Evolutionary conservation across 208 protist genomes (phyloP), one percentile per base, ranked within the genome.

Genomic region (Wallacemonas sp.): DNA sequence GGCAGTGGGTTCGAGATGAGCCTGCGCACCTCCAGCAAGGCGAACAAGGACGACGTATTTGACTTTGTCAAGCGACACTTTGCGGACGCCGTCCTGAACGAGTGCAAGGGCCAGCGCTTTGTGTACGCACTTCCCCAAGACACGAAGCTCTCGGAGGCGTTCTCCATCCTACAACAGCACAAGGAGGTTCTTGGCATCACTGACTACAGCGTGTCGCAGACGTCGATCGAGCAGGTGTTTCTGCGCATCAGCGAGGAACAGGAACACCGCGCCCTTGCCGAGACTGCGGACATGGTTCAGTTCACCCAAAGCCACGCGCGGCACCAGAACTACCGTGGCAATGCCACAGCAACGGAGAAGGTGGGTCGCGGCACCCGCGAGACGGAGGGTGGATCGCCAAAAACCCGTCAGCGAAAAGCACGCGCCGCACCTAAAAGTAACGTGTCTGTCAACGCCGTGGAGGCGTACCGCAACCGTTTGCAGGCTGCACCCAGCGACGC

Each of bases 121-220:
- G 71, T 73, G 4, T 79, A 78, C 48, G 58, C 64, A 1, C 52
- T 85, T 1, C 65, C 69, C 3, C 46, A 73, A 44, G 48, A 60
- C 39, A 69, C 63, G 1, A 32, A 29, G 19, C 72, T 80, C 15
- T 76, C 71, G 3, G 64, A 76, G 24, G 38, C 73, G 17, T 86
- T 82, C 55, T 15, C 68, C 33, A 54, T 50, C 19, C 44, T 86
- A 17, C 36, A 86, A 63, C 9, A 61, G 37, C 22, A 77, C 63
- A 72, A 71, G 52, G 67, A 62, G 2, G 3, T 17, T 0, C 61
- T 78, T 15, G 42, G 58, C 45, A 80, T 86, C 60, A 70, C 61
- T n/a, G 76, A 86, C 72, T 86, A 86, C 60, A 68, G 64, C 41
- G 64, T 86, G 1, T 71, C 63, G 5, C 79, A 86, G 44, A 82